phyloP scores from a whole-genome alignment of 2,329 filamentous ascomycete species.

The Drechmeria coniospora region DNA sequence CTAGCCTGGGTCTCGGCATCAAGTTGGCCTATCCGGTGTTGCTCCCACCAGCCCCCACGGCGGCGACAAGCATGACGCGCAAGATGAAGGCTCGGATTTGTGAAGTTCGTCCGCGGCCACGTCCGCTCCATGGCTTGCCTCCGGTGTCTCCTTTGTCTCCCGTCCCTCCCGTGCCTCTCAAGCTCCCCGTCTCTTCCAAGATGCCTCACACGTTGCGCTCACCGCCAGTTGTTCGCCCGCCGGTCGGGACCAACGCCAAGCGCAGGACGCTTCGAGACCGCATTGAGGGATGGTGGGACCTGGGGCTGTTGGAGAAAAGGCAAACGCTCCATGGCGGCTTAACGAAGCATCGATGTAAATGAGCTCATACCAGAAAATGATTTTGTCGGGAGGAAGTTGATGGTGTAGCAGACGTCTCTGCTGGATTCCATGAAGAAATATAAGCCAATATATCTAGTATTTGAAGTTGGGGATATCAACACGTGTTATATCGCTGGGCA shows the following conservation, averaged over 20 bases:
- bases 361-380: too few relatives aligned
- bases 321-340: slow-evolving; percentile 17
- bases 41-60: slow-evolving; percentile 22
- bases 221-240: too few relatives aligned
- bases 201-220: too few relatives aligned
- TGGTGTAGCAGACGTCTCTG: too few relatives aligned
- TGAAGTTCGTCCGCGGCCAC: slow-evolving; percentile 8
- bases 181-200: slow-evolving; percentile 1
- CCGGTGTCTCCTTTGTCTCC: slow-evolving; percentile 13
- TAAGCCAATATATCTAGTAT: too few relatives aligned
- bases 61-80: too few relatives aligned
- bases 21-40: slow-evolving; percentile 9
- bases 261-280: slow-evolving; percentile 31
- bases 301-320: slow-evolving; percentile 31
- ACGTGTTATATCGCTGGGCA: too few relatives aligned
- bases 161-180: slow-evolving; percentile 5
- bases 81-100: too few relatives aligned
- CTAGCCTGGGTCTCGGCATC: slow-evolving; percentile 6
- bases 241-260: slow-evolving; percentile 15
- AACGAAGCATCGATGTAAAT: too few relatives aligned
- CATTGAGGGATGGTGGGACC: slow-evolving; percentile 40
- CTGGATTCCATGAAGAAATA: too few relatives aligned
- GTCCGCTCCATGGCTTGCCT: slow-evolving; percentile 14
- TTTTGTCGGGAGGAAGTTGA: too few relatives aligned
- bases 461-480: too few relatives aligned